phyloP scores from a whole-genome alignment of 2,329 filamentous ascomycete species.

The Aspergillus quadrilineatus region DNA sequence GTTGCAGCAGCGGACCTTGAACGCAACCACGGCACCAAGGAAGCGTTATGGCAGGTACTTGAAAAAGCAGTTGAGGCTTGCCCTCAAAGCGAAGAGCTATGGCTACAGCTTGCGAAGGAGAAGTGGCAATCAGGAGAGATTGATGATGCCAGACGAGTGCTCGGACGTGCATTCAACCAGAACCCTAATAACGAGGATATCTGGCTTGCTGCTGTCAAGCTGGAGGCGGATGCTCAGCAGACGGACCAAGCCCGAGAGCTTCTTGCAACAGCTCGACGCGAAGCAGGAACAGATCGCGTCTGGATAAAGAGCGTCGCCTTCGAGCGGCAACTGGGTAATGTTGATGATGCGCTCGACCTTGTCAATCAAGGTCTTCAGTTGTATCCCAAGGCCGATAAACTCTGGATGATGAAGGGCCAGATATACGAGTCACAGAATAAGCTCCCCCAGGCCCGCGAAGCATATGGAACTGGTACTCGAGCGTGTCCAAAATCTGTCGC shows the following conservation, averaged over 20 bases:
- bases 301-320: constrained; percentile 97
- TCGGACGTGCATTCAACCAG: constrained; percentile 87
- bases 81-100: constrained; percentile 84
- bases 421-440: constrained; percentile 86
- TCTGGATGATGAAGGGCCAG: constrained; percentile 99
- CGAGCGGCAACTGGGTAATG: constrained; percentile 78
- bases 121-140: constrained; percentile 88
- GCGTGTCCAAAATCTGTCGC: constrained; percentile 80
- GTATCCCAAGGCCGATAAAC: constrained; percentile 80
- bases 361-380: constrained; percentile 81
- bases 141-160: constrained; percentile 78
- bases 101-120: constrained; percentile 95
- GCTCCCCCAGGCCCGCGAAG: constrained; percentile 80
- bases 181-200: constrained; percentile 98
- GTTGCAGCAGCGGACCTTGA: constrained; percentile 88
- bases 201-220: constrained; percentile 92
- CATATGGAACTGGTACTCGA: constrained; percentile 83
- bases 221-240: constrained; percentile 87
- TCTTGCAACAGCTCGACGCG: constrained; percentile 75
- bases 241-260: constrained; percentile 79
- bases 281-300: constrained; percentile 91
- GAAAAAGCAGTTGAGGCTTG: constrained; percentile 94
- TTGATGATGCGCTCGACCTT: constrained; percentile 79
- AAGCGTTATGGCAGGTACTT: constrained; percentile 78
- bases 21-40: constrained; percentile 79